Evolutionary conservation across 140 eudicot species (phyloP), one percentile per base, ranked within the genome.

Genomic region (Eryngium alpinum): DNA sequence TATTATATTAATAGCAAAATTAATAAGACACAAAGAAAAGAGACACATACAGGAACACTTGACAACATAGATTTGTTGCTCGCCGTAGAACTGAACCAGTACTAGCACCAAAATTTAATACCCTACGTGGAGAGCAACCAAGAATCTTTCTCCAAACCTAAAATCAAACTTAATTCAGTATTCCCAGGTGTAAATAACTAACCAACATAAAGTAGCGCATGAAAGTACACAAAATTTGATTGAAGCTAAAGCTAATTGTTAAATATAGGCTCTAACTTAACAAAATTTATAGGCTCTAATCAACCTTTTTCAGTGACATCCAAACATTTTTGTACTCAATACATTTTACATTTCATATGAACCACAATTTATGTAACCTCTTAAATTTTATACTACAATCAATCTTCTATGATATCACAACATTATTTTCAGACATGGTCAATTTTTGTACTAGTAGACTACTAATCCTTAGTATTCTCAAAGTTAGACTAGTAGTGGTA

Each of bases 101-200:
- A 77, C 99, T 97, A 83, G 98, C 91, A 80, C 99, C 98, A 93
- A 96, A 96, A 88, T 96, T 98, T 86, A 96, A 89, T 50, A 93
- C 98, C 80, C 82, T 89, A 52, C 89, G 81, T 6, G 97, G 99
- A 31, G 89, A 75, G 87, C 91, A 91, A 71, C 80, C 94, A 27
- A 97, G 97, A 79, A 93, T 77, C 88, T 98, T 87, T 88, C 94
- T 87, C 66, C 87, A 86, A 71, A 96, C 91, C 99, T 96, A 80
- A 28, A 83, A 78, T 59, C 52, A 22, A 73, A 63, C 66, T 16
- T 59, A 24, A n/a, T 34, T 28, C 29, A 78, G 15, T 22, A 25
- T 51, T 53, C 56, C 32, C 76, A 71, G 21, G 76, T 19, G 34
- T 19, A 33, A 71, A 52, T 22, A 52, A 21, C 77, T 16, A n/a